Conservation (phyloP, 1,284 basidiomycete genomes). For the Kwoniella shivajii region DNA sequence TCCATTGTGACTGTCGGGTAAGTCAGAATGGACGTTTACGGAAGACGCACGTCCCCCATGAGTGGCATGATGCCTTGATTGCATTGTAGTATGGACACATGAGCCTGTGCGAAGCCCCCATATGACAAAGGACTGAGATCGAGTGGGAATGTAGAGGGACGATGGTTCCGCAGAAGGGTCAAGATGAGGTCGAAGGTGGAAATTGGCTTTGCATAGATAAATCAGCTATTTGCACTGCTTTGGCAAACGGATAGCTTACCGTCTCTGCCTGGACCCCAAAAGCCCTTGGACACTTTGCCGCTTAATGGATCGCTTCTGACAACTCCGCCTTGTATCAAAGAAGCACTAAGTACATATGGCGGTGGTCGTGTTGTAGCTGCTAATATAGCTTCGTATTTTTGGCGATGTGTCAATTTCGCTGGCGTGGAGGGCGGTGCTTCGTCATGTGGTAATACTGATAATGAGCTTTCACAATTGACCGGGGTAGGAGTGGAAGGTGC, state of each 20-base stretch:
- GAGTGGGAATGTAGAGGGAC: slow-evolving; percentile 34
- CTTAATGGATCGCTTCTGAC: slow-evolving; percentile 49
- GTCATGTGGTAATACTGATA: no score
- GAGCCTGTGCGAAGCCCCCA: slow-evolving; percentile 49
- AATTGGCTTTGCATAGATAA: slow-evolving; percentile 33
- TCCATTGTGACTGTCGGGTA: slow-evolving; percentile 37
- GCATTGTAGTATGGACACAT: slow-evolving; percentile 46
- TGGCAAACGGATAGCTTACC: slow-evolving; percentile 24
- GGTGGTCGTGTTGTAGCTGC: slow-evolving; percentile 44
- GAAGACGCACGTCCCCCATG: slow-evolving; percentile 43
- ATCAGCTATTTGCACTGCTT: background rate
- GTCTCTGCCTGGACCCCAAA: slow-evolving; percentile 49
- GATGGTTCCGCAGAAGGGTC: slow-evolving; percentile 31
- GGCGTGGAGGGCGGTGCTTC: slow-evolving; percentile 3
- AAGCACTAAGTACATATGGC: slow-evolving; percentile 44
- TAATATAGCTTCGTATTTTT: slow-evolving; percentile 46
- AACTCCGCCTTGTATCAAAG: slow-evolving; percentile 41
- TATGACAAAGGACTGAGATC: slow-evolving; percentile 40
- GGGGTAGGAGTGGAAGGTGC: background rate
- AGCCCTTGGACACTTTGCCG: slow-evolving; percentile 51
- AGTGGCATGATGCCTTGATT: slow-evolving; percentile 35
- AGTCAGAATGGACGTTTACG: slow-evolving; percentile 35
- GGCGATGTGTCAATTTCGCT: slow-evolving; percentile 43
- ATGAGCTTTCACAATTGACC: no score
- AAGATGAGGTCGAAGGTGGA: slow-evolving; percentile 45